Evolutionary conservation across 768 basidiomycete species (phyloP).

Genomic region (Kwoniella newhampshirensis): DNA sequence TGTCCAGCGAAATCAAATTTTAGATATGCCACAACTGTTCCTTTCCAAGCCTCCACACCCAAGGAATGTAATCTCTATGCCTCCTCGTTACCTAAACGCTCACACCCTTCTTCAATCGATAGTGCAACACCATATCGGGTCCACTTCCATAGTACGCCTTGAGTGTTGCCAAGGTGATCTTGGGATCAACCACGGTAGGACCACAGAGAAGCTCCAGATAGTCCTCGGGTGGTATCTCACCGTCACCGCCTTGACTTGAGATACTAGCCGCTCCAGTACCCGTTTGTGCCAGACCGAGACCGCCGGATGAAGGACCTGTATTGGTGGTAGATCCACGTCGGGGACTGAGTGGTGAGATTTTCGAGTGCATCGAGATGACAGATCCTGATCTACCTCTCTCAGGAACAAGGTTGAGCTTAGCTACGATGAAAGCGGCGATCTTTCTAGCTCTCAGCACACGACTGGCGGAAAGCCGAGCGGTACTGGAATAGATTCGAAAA

Average conservation of each 20-base stretch:
- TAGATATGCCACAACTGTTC: too few species aligned
- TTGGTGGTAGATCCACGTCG: not conserved
- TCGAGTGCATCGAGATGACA: conserved; percentile 21
- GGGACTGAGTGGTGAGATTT: conserved; percentile 14
- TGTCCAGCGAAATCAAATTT: too few species aligned
- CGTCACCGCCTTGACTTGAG: not conserved
- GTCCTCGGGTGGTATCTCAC: conserved; percentile 60
- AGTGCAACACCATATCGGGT: conserved; percentile 52
- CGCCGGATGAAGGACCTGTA: not conserved
- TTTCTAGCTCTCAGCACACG: conserved; percentile 82
- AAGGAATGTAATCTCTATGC: too few species aligned
- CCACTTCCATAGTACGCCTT: conserved; percentile 63
- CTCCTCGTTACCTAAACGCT: too few species aligned
- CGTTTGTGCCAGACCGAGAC: not conserved
- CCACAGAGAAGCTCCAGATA: conserved; percentile 85
- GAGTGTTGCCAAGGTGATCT: conserved; percentile 86
- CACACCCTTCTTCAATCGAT: conserved; percentile 40
- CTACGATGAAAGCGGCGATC: conserved; percentile 77
- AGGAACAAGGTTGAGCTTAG: conserved; percentile 56
- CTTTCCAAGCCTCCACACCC: too few species aligned
- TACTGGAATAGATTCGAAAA: conserved; percentile 54
- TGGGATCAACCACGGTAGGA: conserved; percentile 73
- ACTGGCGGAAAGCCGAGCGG: conserved; percentile 84
- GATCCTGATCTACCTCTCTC: conserved; percentile 15
- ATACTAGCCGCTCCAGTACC: too few species aligned